phyloP scores from a whole-genome alignment of 768 basidiomycete species.

The Boletus subcaerulescens region DNA sequence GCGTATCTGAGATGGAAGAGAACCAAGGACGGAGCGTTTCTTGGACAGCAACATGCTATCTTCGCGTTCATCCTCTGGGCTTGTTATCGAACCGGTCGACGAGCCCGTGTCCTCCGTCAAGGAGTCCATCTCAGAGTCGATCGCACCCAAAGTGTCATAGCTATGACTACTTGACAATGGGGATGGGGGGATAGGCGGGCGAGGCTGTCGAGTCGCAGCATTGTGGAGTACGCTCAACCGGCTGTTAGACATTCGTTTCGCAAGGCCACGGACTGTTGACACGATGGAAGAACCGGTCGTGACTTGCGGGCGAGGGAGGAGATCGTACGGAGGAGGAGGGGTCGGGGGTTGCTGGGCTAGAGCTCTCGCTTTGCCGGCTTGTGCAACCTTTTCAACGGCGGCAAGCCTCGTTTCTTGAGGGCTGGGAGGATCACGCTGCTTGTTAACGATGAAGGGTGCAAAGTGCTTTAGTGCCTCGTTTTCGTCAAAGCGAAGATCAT shows the following conservation, averaged over 20 bases:
- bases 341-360: slow-evolving; percentile 44
- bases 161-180: slow-evolving; percentile 40
- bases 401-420: slow-evolving; percentile 46
- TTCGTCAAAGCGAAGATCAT: slow-evolving; percentile 89
- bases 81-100: slow-evolving; percentile 48
- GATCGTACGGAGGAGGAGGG: slow-evolving; percentile 43
- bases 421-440: slow-evolving; percentile 15
- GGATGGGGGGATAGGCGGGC: slow-evolving; percentile 21
- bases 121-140: slow-evolving; percentile 58
- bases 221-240: slow-evolving; percentile 34
- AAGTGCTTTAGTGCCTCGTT: slow-evolving; percentile 70
- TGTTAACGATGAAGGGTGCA: slow-evolving; percentile 56
- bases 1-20: slow-evolving; percentile 44
- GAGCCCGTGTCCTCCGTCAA: slow-evolving; percentile 63
- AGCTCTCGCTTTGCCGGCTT: slow-evolving; percentile 52
- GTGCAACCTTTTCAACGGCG: slow-evolving; percentile 53
- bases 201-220: slow-evolving; percentile 15
- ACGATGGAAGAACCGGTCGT: slow-evolving; percentile 38
- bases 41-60: slow-evolving; percentile 15
- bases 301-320: slow-evolving; percentile 19
- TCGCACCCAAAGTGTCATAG: slow-evolving; percentile 43
- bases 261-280: slow-evolving; percentile 57
- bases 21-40: slow-evolving; percentile 46
- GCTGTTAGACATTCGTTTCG: slow-evolving; percentile 50
- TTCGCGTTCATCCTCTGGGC: slow-evolving; percentile 46